Conservation (phyloP, 2,329 filamentous ascomycete genomes). For the Massarina eburnea region DNA sequence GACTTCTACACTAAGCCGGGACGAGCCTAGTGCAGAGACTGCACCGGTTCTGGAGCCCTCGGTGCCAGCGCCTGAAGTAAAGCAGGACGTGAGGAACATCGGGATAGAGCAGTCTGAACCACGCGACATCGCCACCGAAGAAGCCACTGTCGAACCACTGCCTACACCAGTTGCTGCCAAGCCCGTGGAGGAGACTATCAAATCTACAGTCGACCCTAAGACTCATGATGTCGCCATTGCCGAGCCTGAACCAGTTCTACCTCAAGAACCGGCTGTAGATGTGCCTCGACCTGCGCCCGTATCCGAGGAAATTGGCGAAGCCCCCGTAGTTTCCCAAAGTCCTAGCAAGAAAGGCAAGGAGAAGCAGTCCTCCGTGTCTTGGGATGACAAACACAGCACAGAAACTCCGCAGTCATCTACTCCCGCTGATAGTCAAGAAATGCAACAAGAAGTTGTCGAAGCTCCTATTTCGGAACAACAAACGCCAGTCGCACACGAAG, state of each 20-base stretch:
- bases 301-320: constrained; percentile 1
- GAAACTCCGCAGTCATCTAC: neutral
- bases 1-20: neutral
- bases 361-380: constrained; percentile 23
- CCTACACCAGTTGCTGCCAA: neutral
- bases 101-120: neutral
- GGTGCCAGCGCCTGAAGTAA: neutral
- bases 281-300: neutral
- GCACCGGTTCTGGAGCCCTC: neutral
- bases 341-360: constrained; percentile 48
- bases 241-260: neutral
- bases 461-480: neutral
- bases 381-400: constrained; percentile 2
- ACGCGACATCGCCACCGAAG: neutral
- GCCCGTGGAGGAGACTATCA: neutral
- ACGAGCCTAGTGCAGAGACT: neutral
- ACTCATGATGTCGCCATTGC: neutral
- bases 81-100: neutral
- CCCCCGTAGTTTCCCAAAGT: constrained; percentile 20
- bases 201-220: neutral
- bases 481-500: neutral
- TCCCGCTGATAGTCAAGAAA: neutral
- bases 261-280: neutral
- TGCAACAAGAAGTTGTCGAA: neutral
- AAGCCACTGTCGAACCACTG: neutral